phyloP scores from a whole-genome alignment of 176 grass and related monocot genomes.

The Echinochloa phyllopogon region DNA sequence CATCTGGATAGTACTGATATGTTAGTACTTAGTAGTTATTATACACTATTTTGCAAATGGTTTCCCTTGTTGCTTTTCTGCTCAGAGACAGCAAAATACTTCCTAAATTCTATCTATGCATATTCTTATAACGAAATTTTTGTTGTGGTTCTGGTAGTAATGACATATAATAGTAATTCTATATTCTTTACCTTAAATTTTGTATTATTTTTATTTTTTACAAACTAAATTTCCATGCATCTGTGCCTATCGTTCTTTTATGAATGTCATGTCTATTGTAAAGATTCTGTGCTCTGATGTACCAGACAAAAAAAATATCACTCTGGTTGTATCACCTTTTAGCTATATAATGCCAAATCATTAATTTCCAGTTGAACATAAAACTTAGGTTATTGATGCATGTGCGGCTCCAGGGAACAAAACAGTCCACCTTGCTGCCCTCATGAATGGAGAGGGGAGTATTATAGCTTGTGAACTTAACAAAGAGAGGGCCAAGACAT shows the following conservation, averaged over 20 bases:
- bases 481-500: constrained; percentile 73
- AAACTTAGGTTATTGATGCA: constrained; percentile 97
- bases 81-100: background rate
- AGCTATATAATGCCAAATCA: constrained; percentile 17
- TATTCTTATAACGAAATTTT: background rate
- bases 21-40: background rate
- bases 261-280: background rate
- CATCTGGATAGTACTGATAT: background rate
- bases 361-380: constrained; percentile 47
- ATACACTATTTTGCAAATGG: background rate
- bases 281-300: constrained; percentile 9
- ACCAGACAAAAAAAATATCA: background rate
- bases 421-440: constrained; percentile 83
- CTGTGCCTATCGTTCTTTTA: background rate
- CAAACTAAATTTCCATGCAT: background rate
- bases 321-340: background rate
- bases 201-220: background rate
- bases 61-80: background rate
- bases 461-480: constrained; percentile 90
- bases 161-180: background rate
- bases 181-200: background rate
- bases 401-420: constrained; percentile 99
- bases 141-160: background rate
- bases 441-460: constrained; percentile 89
- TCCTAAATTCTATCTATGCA: background rate